These are phyloP conservation scores for Boletus pseudopeckii DNA, from an alignment of 768 basidiomycete genomes.

Conservation along the genomic window DNA sequence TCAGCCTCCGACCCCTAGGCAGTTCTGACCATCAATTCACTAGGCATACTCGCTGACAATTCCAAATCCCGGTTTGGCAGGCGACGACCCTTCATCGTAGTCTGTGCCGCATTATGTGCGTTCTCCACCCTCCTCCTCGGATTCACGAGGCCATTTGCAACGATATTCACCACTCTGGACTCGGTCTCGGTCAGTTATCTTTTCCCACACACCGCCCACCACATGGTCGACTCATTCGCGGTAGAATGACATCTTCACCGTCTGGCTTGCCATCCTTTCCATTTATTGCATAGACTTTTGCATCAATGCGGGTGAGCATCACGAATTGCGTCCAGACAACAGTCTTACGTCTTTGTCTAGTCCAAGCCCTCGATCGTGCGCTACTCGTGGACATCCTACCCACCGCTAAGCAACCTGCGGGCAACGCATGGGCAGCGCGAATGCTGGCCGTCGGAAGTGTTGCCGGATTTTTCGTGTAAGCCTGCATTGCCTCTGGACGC, in stretches of 20 bases:
- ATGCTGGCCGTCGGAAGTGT: slow-evolving; percentile 88
- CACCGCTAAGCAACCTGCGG: slow-evolving; percentile 68
- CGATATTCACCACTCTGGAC: slow-evolving; percentile 36
- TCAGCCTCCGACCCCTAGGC: not conserved
- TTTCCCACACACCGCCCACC: not conserved
- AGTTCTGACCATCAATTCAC: not conserved
- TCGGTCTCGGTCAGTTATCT: slow-evolving; percentile 33
- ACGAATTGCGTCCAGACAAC: not conserved
- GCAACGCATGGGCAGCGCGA: slow-evolving; percentile 94
- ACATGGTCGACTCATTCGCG: not conserved
- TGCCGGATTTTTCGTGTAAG: slow-evolving; percentile 84
- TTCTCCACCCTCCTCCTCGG: slow-evolving; percentile 79
- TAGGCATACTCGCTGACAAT: slow-evolving; percentile 73
- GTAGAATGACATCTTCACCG: slow-evolving; percentile 64
- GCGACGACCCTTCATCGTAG: slow-evolving; percentile 81
- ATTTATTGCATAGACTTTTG: slow-evolving; percentile 69
- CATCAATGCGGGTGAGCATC: slow-evolving; percentile 47
- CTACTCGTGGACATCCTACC: slow-evolving; percentile 85
- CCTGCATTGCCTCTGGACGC: not conserved
- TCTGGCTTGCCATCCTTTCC: slow-evolving; percentile 71
- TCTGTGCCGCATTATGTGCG: slow-evolving; percentile 62
- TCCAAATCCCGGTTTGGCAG: slow-evolving; percentile 82
- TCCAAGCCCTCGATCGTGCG: slow-evolving; percentile 88
- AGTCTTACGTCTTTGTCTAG: slow-evolving; percentile 34
- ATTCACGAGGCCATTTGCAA: slow-evolving; percentile 70